Base-by-base conservation (phyloP, 768 basidiomycete species). In the Botryobasidium botryosum region DNA sequence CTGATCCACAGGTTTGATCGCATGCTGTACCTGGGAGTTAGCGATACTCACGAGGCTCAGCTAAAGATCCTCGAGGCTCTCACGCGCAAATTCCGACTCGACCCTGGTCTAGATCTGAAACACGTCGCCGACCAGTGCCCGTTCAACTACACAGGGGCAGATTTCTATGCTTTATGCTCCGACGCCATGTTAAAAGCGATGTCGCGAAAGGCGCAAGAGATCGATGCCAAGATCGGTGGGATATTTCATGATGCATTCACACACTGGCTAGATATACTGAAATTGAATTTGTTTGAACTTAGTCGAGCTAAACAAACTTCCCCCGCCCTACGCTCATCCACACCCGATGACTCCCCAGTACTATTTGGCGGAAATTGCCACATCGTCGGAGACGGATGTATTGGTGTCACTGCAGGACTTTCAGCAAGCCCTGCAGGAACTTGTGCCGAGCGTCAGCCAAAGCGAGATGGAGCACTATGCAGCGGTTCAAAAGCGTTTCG, bases 101-200 rank as follows among this genome's bases (percentile, higher is more conserved):
- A 83, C 52, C 68, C 79, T 0, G 64, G 61, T 40, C 65, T 90
- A 6, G 64, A 77, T 52, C 70, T 97, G 5, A 58, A 60, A 17
- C 49, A 54, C 6, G 60, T 99, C 35, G 84, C 82, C 18, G 66
- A 75, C 23, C 62, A 64, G 27, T 97, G 91, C 50, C 79, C 87
- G 0, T 86, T 91, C 67, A 87, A 90, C 57, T 90, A 80, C 57
- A 97, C 94, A 2, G 94, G 94, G 35, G 94, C 94, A 33, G 94
- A 99, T 59, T 90, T 97, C 51, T 97, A 99, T 64, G 94, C 94
- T 0, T 65, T 99, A 6, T 97, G 94, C 60, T 83, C 88, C 4
- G 92, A 99, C 61, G 91, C 94, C 1, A 76, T 99, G 71, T 68
- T 99, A 46, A 83, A 84, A 58, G 87, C 94, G 7, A 92, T 99